Evolutionary conservation across 345 rosid species (phyloP), one percentile per base, ranked within the genome.

Genomic region (Eucalyptus curtisii): DNA sequence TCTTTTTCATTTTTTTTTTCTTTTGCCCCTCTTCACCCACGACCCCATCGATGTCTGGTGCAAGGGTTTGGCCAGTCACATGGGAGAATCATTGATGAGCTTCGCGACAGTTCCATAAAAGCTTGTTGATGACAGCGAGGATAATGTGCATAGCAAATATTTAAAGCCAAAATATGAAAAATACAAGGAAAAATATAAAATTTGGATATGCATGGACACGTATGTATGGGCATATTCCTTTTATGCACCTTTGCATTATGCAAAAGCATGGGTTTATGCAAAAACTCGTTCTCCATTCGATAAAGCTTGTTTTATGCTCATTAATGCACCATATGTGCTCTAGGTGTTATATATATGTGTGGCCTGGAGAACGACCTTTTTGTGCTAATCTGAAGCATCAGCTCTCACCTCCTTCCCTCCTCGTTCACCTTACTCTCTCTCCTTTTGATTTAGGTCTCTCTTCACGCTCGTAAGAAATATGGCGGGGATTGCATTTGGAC

Each of bases 401-500:
- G 47, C 84, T 76, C 40, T 76, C 84, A 24, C 47, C 47, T 76
- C 27, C 47, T 76, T 40, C 47, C 84, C 4, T 76, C 15, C 45
- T 33, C 44, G 84, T 11, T 76, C 84, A 76, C 24, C 84, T 76
- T 30, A 40, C 82, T 71, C 82, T 71, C 81, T 37, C 82, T 71
- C 42, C 47, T 12, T 71, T 71, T 40, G 30, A 76, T n/a, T 50
- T 4, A 31, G 87, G 33, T 52, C 42, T 86, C 88, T 87, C 53
- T 68, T 42, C 22, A 44, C 57, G 15, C 40, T 66, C 5, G 14
- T 53, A 48, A 49, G 52, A 66, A 49, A 79, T 13, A 94, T 94
- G 95, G 93, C 91, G 7, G 53, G 86, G 37, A 91, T 97, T 49
- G 97, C 98, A 30, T 96, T 96, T 49, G 99, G 99, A 88, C 94